Evolutionary conservation across 345 rosid genomes (phyloP).

Genomic region (Erucastrum elatum): DNA sequence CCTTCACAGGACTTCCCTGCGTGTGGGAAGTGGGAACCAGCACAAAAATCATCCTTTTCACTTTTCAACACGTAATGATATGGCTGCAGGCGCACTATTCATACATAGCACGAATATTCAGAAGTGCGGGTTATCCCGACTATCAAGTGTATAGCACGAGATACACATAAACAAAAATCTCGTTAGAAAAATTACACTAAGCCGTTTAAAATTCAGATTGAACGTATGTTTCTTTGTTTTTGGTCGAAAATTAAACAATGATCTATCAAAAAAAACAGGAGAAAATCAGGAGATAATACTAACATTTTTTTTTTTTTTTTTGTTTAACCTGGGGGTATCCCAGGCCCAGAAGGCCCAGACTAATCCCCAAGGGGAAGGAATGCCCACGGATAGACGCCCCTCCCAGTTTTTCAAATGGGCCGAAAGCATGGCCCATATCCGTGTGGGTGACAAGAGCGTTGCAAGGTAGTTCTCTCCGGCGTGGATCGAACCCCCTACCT

Average conservation of each 20-base stretch:
- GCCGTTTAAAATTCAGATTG: neutral
- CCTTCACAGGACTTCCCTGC: constrained; percentile 43
- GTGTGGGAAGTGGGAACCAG: constrained; percentile 57
- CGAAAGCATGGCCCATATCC: too few relatives aligned
- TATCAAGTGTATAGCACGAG: constrained; percentile 11
- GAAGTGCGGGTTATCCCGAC: constrained; percentile 12
- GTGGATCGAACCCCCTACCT: too few relatives aligned
- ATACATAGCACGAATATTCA: neutral
- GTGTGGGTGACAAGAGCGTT: too few relatives aligned
- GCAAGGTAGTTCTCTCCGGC: too few relatives aligned
- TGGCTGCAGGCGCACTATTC: constrained; percentile 9
- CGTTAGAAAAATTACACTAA: neutral
- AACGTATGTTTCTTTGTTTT: neutral
- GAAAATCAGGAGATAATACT: too few relatives aligned
- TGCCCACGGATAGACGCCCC: too few relatives aligned
- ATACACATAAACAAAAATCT: neutral
- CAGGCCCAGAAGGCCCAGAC: too few relatives aligned
- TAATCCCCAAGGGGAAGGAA: too few relatives aligned
- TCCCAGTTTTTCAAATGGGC: too few relatives aligned
- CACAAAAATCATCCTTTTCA: constrained; percentile 9
- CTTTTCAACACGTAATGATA: constrained; percentile 29
- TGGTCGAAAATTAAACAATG: neutral
- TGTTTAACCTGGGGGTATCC: too few relatives aligned
- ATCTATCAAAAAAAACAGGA: neutral
- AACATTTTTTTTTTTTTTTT: too few relatives aligned